Base-by-base conservation (phyloP, 257 asterid genomes). In the Lithospermum erythrorhizon region DNA sequence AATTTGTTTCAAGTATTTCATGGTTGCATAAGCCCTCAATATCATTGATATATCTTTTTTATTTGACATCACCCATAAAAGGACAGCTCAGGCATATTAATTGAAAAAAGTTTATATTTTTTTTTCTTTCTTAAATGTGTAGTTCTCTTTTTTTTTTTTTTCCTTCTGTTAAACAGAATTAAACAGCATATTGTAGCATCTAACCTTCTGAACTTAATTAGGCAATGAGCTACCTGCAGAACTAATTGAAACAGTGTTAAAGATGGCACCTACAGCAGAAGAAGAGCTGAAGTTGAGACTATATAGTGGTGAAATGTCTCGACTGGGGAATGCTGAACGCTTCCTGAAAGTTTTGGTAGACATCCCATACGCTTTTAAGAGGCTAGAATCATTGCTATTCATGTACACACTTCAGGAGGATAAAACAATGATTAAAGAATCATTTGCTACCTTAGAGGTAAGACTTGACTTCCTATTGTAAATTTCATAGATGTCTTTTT, bases 211-310 rank as follows among this genome's bases (percentile, higher is more conserved):
- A 11, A 61, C 59, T 71, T 62, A 61, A 68, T 72, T 82, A 93
- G 97, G 99, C 66, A 79, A 83, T 53, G 95, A 86, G 81, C 98
- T 93, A 74, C 97, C 94, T 35, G 27, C 96, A 2, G 96, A 93
- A 66, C 79, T 89, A 21, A 66, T 86, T 68, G 94, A 89, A 75
- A 81, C 86, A 64, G 59, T 93, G 61, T 27, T 89, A 55, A 86
- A 81, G 78, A 84, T 89, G 94, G 89, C 96, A 57, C 97, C 99
- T 1, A 84, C 97, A 53, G 59, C 83, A 15, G 99, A 86, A 16
- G 97, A 93, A 75, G 96, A 93, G 75, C 64, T 83, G 71, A 93
- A 89, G 80, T 82, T 93, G 70, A 86, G 95, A 74, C 72, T 74
- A 64, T 93, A 78, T 56, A 65, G 57, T 6, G 96, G 97, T 57